These are phyloP conservation scores for Fusarium sp. DNA, from an alignment of 2,329 filamentous ascomycete genomes.

Conservation along the genomic window DNA sequence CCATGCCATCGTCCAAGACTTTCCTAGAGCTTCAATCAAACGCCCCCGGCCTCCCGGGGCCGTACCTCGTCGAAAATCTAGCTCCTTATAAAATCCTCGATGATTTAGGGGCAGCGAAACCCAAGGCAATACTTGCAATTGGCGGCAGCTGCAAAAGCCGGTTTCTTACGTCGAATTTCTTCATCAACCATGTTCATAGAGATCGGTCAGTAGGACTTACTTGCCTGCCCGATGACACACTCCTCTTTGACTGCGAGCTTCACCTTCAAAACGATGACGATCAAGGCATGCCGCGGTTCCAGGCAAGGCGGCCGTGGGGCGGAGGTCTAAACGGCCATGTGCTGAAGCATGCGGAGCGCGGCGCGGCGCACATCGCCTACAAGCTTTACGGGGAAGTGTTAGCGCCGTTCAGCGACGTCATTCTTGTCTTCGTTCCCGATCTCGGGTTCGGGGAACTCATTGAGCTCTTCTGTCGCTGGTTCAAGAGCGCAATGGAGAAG, in stretches of 20 bases:
- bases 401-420: slow-evolving; percentile 1
- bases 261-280: not conserved
- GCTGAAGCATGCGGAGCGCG: not conserved
- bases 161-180: not conserved
- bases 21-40: slow-evolving; percentile 12
- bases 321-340: not conserved
- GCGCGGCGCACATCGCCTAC: not conserved
- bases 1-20: not conserved
- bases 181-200: not conserved
- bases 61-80: slow-evolving; percentile 11
- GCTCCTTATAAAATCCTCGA: not conserved
- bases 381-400: slow-evolving; percentile 3
- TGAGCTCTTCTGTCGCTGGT: slow-evolving; percentile 1
- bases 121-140: not conserved
- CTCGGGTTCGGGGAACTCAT: not conserved
- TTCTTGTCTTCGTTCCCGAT: slow-evolving; percentile 10
- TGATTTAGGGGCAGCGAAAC: not conserved
- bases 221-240: not conserved
- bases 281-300: not conserved
- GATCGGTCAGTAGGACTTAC: not conserved
- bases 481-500: not conserved
- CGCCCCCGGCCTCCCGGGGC: slow-evolving; percentile 10
- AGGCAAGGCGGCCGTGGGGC: not conserved
- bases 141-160: not conserved
- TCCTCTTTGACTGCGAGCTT: slow-evolving; percentile 10